phyloP scores from a whole-genome alignment of 164 flowering plant species.

The Buxus sempervirens region DNA sequence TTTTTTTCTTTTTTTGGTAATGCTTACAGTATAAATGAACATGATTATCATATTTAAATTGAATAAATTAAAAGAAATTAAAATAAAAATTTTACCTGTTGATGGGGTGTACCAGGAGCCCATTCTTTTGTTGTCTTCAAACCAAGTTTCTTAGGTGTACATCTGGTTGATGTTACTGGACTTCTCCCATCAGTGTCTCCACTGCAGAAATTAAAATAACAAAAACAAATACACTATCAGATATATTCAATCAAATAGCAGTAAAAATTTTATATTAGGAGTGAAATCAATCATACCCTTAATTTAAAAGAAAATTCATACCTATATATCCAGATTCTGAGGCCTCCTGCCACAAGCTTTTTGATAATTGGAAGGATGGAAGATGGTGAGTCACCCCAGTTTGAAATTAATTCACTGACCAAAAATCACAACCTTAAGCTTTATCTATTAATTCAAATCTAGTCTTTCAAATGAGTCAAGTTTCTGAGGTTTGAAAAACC shows the following conservation, averaged over 20 bases:
- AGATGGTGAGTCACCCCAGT: slow-evolving; percentile 43
- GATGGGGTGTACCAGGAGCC: slow-evolving; percentile 32
- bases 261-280: neutral
- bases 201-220: slow-evolving; percentile 1
- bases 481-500: no score
- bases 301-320: slow-evolving; percentile 3
- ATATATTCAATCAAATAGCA: no score
- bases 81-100: slow-evolving; percentile 25
- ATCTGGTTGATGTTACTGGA: no score
- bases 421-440: neutral
- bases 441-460: neutral
- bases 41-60: no score
- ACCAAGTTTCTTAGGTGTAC: slow-evolving; percentile 26
- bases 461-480: no score
- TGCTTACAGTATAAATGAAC: no score
- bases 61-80: no score
- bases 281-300: neutral
- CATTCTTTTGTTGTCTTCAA: slow-evolving; percentile 26
- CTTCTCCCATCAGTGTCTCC: no score
- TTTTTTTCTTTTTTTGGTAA: no score
- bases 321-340: slow-evolving; percentile 67
- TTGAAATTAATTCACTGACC: slow-evolving; percentile 31
- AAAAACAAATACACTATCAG: neutral
- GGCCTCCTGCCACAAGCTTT: slow-evolving; percentile 47
- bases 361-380: slow-evolving; percentile 48